These are phyloP conservation scores for Phlyctochytrium bullatum DNA, from an alignment of 192 early-diverging fungal genomes.

Conservation along the genomic window DNA sequence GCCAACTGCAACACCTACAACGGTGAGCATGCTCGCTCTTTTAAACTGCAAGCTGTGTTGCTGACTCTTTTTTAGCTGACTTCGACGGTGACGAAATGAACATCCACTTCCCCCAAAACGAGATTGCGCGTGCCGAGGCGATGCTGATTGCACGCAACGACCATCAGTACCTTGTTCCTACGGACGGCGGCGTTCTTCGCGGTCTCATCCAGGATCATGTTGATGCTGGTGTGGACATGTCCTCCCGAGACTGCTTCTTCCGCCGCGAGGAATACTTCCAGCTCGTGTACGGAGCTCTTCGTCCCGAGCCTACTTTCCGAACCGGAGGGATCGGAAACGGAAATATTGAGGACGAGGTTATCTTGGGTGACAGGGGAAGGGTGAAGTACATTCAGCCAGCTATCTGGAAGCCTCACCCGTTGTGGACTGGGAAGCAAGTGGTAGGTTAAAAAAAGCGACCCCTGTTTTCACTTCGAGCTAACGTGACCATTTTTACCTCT, in stretches of 20 bases:
- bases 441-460: too few relatives aligned
- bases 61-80: conserved; percentile 68
- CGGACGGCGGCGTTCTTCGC: conserved; percentile 92
- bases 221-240: conserved; percentile 94
- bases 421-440: conserved; percentile 99
- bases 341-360: conserved; percentile 53
- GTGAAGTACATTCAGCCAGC: conserved; percentile 86
- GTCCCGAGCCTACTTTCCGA: conserved; percentile 72
- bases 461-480: background rate
- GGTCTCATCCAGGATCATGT: conserved; percentile 99
- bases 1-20: conserved; percentile 69
- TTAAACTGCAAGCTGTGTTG: background rate
- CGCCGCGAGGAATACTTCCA: conserved; percentile 89
- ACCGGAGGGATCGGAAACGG: conserved; percentile 51
- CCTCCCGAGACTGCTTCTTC: conserved; percentile 83
- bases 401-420: conserved; percentile 75
- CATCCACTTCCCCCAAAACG: conserved; percentile 99
- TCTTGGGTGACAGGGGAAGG: conserved; percentile 62
- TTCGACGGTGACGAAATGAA: conserved; percentile 99
- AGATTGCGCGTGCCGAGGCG: conserved; percentile 93
- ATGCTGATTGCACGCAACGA: conserved; percentile 93
- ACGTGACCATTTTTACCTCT: background rate
- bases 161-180: conserved; percentile 95
- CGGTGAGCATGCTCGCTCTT: conserved; percentile 7
- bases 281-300: conserved; percentile 83